These are phyloP conservation scores for Hyaloraphidium curvatum DNA, from an alignment of 192 early-diverging fungal species.

Conservation along the genomic window DNA sequence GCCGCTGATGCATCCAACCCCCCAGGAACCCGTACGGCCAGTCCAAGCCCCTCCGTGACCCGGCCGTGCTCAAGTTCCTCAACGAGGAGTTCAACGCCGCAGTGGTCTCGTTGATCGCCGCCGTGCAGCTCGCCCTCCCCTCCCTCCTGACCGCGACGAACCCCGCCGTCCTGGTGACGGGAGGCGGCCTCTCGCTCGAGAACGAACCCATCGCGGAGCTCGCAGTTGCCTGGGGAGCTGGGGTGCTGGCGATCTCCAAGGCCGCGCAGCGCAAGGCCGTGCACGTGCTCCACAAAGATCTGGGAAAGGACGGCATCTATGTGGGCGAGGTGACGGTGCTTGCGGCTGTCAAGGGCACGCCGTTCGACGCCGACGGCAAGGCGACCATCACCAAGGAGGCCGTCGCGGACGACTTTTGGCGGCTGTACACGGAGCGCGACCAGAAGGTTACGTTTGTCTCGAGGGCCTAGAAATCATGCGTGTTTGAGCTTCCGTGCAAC, in stretches of 20 bases:
- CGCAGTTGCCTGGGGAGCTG: conserved; percentile 1
- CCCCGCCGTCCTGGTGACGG: conserved; percentile 15
- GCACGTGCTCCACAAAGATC: conserved; percentile 8
- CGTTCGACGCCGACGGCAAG: conserved; percentile 9
- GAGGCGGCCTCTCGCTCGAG: conserved; percentile 11
- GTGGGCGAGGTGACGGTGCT: conserved; percentile 15
- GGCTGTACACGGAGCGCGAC: not conserved
- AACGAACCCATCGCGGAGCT: not conserved
- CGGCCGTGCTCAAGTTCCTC: not conserved
- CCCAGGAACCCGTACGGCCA: conserved; percentile 10
- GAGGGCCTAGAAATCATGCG: too few relatives aligned
- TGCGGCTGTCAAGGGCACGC: conserved; percentile 10
- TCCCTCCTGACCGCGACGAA: conserved; percentile 8
- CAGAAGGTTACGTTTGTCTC: too few relatives aligned
- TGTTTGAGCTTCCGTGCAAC: too few relatives aligned
- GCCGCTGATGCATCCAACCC: too few relatives aligned
- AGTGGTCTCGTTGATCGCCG: conserved; percentile 1
- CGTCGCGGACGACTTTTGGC: not conserved
- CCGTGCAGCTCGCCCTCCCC: conserved; percentile 5
- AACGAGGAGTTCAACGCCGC: not conserved
- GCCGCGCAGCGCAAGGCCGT: conserved; percentile 14
- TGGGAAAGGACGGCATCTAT: conserved; percentile 12
- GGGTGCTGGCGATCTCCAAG: conserved; percentile 10
- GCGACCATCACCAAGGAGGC: not conserved
- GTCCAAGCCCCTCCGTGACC: not conserved